Percentiles rank a stretch among this genome's conserved stretches.
phyloP scores from a whole-genome alignment of 352 stramenopile species.

The Thraustotheca clavata region DNA sequence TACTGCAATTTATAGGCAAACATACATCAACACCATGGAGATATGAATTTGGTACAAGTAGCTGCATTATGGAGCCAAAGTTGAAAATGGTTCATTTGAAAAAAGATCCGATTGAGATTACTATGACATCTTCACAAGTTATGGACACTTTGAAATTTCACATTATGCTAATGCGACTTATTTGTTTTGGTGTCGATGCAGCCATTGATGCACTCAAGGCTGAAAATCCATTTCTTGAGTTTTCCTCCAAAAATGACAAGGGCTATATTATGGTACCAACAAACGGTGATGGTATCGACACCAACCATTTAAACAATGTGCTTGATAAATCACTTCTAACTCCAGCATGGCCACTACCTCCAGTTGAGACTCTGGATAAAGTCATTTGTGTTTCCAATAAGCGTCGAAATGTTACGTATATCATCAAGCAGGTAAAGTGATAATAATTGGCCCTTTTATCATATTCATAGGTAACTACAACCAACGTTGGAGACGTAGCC shows the following conservation, averaged over 20 bases:
- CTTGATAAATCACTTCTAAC: constrained; percentile 52
- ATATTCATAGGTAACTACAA: constrained; percentile 23
- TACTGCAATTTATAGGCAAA: background rate
- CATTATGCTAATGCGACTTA: constrained; percentile 66
- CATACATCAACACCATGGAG: constrained; percentile 62
- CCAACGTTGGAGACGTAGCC: constrained; percentile 36
- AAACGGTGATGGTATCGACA: constrained; percentile 8
- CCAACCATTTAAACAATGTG: constrained; percentile 60
- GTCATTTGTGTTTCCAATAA: constrained; percentile 68
- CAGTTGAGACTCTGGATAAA: constrained; percentile 27
- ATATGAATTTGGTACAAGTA: constrained; percentile 68
- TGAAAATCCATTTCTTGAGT: constrained; percentile 66
- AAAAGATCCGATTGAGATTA: constrained; percentile 34
- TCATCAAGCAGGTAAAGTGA: constrained; percentile 27
- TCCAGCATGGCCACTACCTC: constrained; percentile 55
- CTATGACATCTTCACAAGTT: constrained; percentile 46
- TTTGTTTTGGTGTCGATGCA: constrained; percentile 65
- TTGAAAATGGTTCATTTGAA: constrained; percentile 55
- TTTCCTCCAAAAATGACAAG: constrained; percentile 83
- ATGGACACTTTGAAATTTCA: constrained; percentile 64
- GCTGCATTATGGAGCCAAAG: constrained; percentile 53
- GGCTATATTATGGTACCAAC: constrained; percentile 70
- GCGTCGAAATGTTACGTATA: constrained; percentile 64
- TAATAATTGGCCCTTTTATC: background rate
- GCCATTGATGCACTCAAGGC: constrained; percentile 41